Evolutionary conservation across 371 early-diverging fungal genomes (phyloP), one percentile per base, ranked within the genome.

Genomic region (Mortierella sp.): DNA sequence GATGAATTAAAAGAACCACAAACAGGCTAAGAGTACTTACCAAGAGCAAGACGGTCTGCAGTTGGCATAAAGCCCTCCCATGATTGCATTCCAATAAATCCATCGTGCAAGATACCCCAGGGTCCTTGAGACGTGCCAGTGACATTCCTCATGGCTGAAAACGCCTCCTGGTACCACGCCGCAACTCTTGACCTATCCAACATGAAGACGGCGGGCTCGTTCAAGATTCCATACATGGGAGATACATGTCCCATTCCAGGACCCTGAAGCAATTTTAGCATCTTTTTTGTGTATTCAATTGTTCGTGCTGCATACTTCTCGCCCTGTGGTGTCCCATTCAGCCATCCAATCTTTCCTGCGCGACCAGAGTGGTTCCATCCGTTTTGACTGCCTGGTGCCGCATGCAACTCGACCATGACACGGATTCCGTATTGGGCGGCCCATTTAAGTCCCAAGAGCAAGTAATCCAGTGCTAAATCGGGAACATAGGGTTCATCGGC

Each of bases 361-460:
- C 72, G 64, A 2, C 93, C 93, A 2, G 92, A 91, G 64, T 93
- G 92, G 62, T 93, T 92, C 85, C 92, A 93, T 17, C 93, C 93
- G 60, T 93, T 93, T 73, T 94, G 94, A 7, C 93, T 92, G 0
- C 93, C 93, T 0, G 94, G 94, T 3, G 89, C 90, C 0, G 91
- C 92, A 62, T 94, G 94, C 15, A 94, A 63, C 68, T 94, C 93
- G 2, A 94, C 86, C 83, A 92, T 90, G 5, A 90, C 93, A 9
- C 93, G 88, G 6, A 94, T 65, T 3, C 89, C 89, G 65, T 92
- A 89, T 64, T 90, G 86, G 8, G 90, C 86, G 3, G 90, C 89
- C 93, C 93, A 93, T 49, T 85, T 86, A 23, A 94, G 76, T 2
- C 88, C 90, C 40, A 82, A 75, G 1, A 91, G 43, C 10, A 93